Evolutionary conservation across 495 filamentous ascomycete genomes (phyloP).

Genomic region (Podospora fimiseda): DNA sequence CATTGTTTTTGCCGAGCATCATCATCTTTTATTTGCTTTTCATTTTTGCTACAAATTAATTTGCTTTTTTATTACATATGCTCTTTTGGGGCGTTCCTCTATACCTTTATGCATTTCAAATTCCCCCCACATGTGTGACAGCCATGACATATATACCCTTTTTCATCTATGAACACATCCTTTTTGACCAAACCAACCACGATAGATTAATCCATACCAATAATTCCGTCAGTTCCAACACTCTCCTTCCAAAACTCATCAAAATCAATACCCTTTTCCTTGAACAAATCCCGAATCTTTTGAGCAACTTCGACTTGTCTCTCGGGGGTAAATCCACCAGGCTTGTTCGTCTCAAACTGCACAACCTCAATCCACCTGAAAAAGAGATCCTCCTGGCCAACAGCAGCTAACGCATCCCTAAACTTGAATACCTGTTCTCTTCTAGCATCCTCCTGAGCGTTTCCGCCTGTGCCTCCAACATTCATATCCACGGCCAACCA

Average conservation of each 20-base stretch:
- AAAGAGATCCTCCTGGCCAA: constrained; percentile 80
- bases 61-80: constrained; percentile 4
- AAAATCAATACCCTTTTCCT: constrained; percentile 64
- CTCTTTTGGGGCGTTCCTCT: too few relatives aligned
- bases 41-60: not conserved
- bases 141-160: not conserved
- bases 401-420: constrained; percentile 57
- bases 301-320: constrained; percentile 58
- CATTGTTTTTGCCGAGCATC: too few relatives aligned
- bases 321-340: constrained; percentile 66
- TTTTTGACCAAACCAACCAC: not conserved
- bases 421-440: constrained; percentile 63
- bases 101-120: not conserved
- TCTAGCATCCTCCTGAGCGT: constrained; percentile 45
- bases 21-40: constrained; percentile 13
- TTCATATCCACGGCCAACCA: constrained; percentile 55
- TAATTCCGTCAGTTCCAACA: constrained; percentile 53
- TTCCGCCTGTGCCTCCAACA: constrained; percentile 39
- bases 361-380: constrained; percentile 81
- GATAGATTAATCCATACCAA: constrained; percentile 13
- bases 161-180: not conserved
- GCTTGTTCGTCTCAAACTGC: constrained; percentile 69
- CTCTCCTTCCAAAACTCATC: constrained; percentile 65
- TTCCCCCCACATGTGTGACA: not conserved
- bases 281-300: constrained; percentile 61